Base-by-base conservation (phyloP, 805 yeast species). In the Teunomyces pallodes region DNA sequence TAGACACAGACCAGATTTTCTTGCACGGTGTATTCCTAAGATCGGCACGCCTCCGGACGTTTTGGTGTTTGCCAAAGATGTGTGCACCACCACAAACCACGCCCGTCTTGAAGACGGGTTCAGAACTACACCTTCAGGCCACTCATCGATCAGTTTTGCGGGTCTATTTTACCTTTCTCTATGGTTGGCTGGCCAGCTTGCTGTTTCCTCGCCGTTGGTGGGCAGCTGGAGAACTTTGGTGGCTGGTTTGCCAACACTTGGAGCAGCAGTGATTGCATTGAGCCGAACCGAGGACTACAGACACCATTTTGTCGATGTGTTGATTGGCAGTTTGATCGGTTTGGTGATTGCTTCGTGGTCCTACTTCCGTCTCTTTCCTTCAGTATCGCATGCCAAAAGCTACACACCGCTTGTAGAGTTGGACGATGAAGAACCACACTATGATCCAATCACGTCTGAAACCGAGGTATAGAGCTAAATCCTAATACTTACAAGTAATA, bases 231-330 rank as follows among this genome's bases (percentile, higher is more conserved):
- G 91, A 60, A 70, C 79, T 40, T 53, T 79, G 2, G 60, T 84
- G 2, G 69, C 83, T 0, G 59, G 69, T 8, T 47, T 76, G n/a
- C 94, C 94, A 2, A 60, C 78, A 0, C 56, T 89, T 4, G 76
- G 86, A 5, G 97, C 98, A 0, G 60, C 79, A 0, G 75, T 84
- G 53, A 83, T 92, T 55, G 98, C 97, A 0, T 66, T 88, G 40
- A 82, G 94, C 35, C 79, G 99, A 58, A 88, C 96, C 0, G 86
- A 87, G 58, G 99, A 92, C 67, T 91, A 91, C 67, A 78, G 97
- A 63, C 99, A 92, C 61, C 98, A 92, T 67, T 90, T 88, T 61
- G 72, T 87, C 13, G 99, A 92, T 65, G 86, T 94, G 1, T 56
- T 86, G 1, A 59, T 85, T 12, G 99, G 99, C 3, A 73, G 86